Conservation (phyloP, 306 rosid species). For the Prunus kanzakura region DNA sequence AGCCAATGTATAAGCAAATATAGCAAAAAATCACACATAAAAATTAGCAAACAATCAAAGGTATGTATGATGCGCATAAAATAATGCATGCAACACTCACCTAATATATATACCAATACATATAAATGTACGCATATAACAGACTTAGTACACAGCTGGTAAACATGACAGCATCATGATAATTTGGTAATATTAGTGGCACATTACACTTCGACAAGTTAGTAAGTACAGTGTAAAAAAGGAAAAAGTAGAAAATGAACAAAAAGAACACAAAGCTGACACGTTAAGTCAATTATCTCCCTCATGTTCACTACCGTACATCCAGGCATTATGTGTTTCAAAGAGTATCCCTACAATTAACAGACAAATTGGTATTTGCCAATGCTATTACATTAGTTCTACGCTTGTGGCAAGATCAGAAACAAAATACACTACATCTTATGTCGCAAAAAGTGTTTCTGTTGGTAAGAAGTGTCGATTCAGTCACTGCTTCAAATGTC, state of each 20-base stretch:
- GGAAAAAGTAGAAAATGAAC: background rate
- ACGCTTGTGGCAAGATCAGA: background rate
- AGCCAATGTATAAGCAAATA: constrained; percentile 25
- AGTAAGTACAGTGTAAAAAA: background rate
- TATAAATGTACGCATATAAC: background rate
- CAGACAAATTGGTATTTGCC: background rate
- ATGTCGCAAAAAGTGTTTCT: background rate
- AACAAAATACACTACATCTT: background rate
- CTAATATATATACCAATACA: background rate
- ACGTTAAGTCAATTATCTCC: background rate
- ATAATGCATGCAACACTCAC: background rate
- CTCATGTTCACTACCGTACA: background rate
- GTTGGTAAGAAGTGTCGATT: background rate
- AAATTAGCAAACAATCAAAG: background rate
- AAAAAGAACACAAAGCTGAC: background rate
- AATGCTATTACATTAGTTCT: background rate
- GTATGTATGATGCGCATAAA: background rate
- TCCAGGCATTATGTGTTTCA: background rate
- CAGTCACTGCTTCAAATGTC: background rate
- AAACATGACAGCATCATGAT: background rate
- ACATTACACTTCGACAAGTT: background rate
- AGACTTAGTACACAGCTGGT: background rate
- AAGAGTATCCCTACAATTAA: background rate
- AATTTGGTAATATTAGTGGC: background rate
- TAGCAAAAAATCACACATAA: background rate